Percentiles rank a stretch among this genome's conserved stretches.
phyloP scores from a whole-genome alignment of 495 filamentous ascomycete species.

The Extremus antarcticus region DNA sequence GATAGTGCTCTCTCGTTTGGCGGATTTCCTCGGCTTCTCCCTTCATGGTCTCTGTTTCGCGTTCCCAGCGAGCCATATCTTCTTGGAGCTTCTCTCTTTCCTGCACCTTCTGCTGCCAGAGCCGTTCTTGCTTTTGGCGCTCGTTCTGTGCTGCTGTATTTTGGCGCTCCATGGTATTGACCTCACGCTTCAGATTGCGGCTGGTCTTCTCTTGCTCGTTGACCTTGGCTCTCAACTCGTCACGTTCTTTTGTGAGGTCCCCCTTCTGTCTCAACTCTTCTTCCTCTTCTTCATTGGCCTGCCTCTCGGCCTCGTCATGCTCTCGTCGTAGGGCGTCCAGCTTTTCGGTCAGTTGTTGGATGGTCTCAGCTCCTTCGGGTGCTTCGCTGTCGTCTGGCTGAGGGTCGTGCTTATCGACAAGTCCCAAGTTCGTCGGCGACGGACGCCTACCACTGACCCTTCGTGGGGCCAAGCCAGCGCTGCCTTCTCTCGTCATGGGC shows the following conservation, averaged over 20 bases:
- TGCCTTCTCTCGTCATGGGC: conserved; percentile 54
- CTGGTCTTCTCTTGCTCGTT: conserved; percentile 80
- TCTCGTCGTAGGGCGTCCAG: conserved; percentile 27
- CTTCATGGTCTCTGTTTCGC: conserved; percentile 41
- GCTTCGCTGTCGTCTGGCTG: conserved; percentile 18
- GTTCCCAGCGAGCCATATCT: conserved; percentile 49
- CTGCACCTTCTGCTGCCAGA: conserved; percentile 50
- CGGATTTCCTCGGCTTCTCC: conserved; percentile 38
- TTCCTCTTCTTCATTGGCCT: conserved; percentile 52
- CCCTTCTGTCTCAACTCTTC: conserved; percentile 56
- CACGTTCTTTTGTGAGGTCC: conserved; percentile 52
- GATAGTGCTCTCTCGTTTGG: conserved; percentile 37
- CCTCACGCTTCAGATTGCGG: conserved; percentile 69
- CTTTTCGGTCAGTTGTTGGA: conserved; percentile 41
- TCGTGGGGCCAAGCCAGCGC: conserved; percentile 44
- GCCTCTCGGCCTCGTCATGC: conserved; percentile 35
- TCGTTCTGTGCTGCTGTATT: conserved; percentile 76
- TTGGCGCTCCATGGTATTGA: conserved; percentile 64
- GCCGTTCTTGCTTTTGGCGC: conserved; percentile 63
- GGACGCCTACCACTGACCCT: conserved; percentile 62
- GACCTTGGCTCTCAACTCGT: conserved; percentile 59
- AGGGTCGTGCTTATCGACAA: conserved; percentile 37
- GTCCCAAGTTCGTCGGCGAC: conserved; percentile 57
- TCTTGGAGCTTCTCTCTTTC: conserved; percentile 51
- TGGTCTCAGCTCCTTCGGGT: conserved; percentile 44